Conservation (phyloP, 495 filamentous ascomycete species). For the Neurospora terricola region DNA sequence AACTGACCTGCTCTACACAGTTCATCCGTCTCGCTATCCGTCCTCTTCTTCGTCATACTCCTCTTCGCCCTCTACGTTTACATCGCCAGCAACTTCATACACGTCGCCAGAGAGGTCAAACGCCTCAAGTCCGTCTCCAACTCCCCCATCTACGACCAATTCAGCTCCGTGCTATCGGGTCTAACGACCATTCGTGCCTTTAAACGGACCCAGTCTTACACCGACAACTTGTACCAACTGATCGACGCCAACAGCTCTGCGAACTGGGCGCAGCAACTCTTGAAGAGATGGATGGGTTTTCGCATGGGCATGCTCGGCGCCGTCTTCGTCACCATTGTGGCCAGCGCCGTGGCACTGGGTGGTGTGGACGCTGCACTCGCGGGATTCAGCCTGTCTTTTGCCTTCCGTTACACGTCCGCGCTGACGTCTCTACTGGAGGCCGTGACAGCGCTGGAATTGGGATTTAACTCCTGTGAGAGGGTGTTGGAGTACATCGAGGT, state of each 20-base stretch:
- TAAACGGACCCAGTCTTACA: slow-evolving; percentile 40
- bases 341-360: slow-evolving; percentile 44
- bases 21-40: slow-evolving; percentile 11
- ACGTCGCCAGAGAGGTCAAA: slow-evolving; percentile 54
- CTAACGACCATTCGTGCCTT: slow-evolving; percentile 58
- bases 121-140: slow-evolving; percentile 51
- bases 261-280: slow-evolving; percentile 46
- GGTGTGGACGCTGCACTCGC: slow-evolving; percentile 53
- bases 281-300: slow-evolving; percentile 50
- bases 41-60: slow-evolving; percentile 16
- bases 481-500: slow-evolving; percentile 30
- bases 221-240: slow-evolving; percentile 41
- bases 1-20: neutral
- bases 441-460: slow-evolving; percentile 38
- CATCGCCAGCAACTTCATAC: slow-evolving; percentile 39
- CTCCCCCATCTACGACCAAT: slow-evolving; percentile 54
- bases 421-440: slow-evolving; percentile 38
- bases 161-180: slow-evolving; percentile 49
- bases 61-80: slow-evolving; percentile 15
- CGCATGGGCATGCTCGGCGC: slow-evolving; percentile 51
- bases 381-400: slow-evolving; percentile 42
- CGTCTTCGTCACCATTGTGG: slow-evolving; percentile 47
- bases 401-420: slow-evolving; percentile 42
- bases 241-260: slow-evolving; percentile 46
- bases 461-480: slow-evolving; percentile 31